Conservation (phyloP, 1,284 basidiomycete species). For the Malassezia furfur region DNA sequence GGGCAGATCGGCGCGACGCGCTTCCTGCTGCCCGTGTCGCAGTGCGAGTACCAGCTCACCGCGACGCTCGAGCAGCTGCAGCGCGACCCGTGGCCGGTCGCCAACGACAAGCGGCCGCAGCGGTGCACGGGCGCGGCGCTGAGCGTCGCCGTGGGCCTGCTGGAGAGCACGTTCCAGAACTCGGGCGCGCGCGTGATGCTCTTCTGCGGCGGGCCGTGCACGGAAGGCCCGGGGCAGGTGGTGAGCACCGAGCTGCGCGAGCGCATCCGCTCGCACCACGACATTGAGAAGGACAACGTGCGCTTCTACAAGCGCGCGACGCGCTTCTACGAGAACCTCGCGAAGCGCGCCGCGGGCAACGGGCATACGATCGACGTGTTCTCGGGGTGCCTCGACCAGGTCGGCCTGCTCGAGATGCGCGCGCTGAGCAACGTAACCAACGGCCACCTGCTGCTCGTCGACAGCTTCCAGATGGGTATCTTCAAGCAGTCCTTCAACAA, state of each 20-base stretch:
- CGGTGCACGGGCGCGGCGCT: conserved; percentile 91
- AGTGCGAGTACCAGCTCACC: conserved; percentile 93
- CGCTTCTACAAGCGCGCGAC: conserved; percentile 95
- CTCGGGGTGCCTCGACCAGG: conserved; percentile 94
- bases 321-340: conserved; percentile 94
- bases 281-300: conserved; percentile 92
- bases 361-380: conserved; percentile 93
- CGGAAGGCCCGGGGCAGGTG: conserved; percentile 93
- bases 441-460: conserved; percentile 88
- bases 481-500: conserved; percentile 97
- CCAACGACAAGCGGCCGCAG: conserved; percentile 86
- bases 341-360: conserved; percentile 86
- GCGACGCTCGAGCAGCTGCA: conserved; percentile 79
- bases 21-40: conserved; percentile 84
- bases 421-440: conserved; percentile 88
- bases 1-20: conserved; percentile 69
- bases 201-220: conserved; percentile 90
- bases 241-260: conserved; percentile 92
- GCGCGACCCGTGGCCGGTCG: conserved; percentile 94
- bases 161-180: conserved; percentile 92
- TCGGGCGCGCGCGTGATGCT: conserved; percentile 94
- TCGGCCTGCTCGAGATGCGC: conserved; percentile 96
- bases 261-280: conserved; percentile 96
- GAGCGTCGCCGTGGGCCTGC: conserved; percentile 83
- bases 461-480: conserved; percentile 95